phyloP scores from a whole-genome alignment of 768 basidiomycete species.

The Psilocybe subaeruginosa region DNA sequence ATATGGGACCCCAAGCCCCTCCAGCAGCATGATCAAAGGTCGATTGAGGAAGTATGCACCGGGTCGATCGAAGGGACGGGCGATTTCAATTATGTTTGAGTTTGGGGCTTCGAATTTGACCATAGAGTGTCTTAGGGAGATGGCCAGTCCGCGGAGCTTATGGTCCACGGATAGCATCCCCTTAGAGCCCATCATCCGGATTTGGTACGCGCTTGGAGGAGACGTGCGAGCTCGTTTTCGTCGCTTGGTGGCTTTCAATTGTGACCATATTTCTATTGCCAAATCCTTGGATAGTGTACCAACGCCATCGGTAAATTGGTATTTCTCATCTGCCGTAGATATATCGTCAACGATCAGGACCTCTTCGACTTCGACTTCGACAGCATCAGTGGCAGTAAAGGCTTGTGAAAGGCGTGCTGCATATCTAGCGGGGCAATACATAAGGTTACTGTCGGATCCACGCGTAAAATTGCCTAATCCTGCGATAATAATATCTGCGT shows the following conservation, averaged over 20 bases:
- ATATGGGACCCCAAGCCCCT: conserved; percentile 60
- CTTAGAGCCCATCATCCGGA: conserved; percentile 67
- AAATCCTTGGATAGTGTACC: conserved; percentile 63
- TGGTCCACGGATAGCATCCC: conserved; percentile 67
- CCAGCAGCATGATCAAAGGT: conserved; percentile 68
- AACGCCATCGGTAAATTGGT: conserved; percentile 72
- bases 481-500: conserved; percentile 53
- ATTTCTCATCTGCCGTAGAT: conserved; percentile 31
- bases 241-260: conserved; percentile 39
- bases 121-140: conserved; percentile 64
- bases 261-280: conserved; percentile 50
- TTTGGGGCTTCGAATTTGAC: conserved; percentile 63
- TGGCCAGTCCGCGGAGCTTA: conserved; percentile 46
- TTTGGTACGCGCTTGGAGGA: conserved; percentile 56
- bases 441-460: conserved; percentile 46
- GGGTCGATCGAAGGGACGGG: conserved; percentile 63
- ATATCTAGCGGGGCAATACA: conserved; percentile 68
- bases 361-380: conserved; percentile 50
- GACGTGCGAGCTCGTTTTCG: conserved; percentile 32
- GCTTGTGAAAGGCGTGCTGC: conserved; percentile 75
- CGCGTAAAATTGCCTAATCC: conserved; percentile 59
- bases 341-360: conserved; percentile 45
- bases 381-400: conserved; percentile 73
- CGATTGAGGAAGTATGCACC: conserved; percentile 61
- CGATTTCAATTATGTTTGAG: conserved; percentile 60